These are phyloP conservation scores for Blastobotrys peoriensis DNA, from an alignment of 805 yeast genomes.

Conservation along the genomic window DNA sequence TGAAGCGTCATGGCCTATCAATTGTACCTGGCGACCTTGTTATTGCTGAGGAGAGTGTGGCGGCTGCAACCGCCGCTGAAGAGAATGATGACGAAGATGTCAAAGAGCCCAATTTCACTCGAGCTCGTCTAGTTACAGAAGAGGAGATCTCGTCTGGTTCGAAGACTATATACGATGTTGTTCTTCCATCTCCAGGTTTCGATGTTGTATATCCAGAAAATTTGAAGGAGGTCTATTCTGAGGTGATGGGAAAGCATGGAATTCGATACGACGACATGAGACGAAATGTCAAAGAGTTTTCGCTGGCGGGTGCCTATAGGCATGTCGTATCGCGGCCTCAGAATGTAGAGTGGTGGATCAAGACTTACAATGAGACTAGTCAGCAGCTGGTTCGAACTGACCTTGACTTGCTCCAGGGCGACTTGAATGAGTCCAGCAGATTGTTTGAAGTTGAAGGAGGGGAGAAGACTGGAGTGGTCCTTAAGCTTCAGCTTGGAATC, in stretches of 20 bases:
- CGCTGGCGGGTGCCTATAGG: constrained; percentile 88
- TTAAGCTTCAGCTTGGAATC: constrained; percentile 72
- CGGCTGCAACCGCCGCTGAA: constrained; percentile 12
- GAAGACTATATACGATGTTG: constrained; percentile 72
- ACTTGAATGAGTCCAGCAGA: constrained; percentile 11
- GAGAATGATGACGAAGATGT: constrained; percentile 54
- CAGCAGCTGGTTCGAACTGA: constrained; percentile 80
- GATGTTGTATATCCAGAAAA: constrained; percentile 83
- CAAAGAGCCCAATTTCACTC: constrained; percentile 46
- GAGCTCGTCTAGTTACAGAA: constrained; percentile 70
- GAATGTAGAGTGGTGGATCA: constrained; percentile 53
- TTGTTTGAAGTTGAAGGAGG: constrained; percentile 35
- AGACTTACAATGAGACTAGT: constrained; percentile 55
- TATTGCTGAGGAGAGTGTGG: constrained; percentile 28
- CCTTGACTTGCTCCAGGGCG: constrained; percentile 44
- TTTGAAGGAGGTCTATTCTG: constrained; percentile 56
- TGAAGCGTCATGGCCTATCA: constrained; percentile 60
- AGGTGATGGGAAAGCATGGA: constrained; percentile 68
- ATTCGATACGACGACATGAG: constrained; percentile 83
- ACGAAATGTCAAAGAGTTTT: constrained; percentile 79
- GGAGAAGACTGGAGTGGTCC: constrained; percentile 57
- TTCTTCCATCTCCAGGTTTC: constrained; percentile 95
- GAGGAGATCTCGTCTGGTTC: constrained; percentile 58
- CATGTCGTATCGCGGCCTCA: constrained; percentile 60
- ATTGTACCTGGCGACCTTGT: constrained; percentile 82